Evolutionary conservation across 78 protist genomes (phyloP).

Genomic region (Protostelium mycophagum): DNA sequence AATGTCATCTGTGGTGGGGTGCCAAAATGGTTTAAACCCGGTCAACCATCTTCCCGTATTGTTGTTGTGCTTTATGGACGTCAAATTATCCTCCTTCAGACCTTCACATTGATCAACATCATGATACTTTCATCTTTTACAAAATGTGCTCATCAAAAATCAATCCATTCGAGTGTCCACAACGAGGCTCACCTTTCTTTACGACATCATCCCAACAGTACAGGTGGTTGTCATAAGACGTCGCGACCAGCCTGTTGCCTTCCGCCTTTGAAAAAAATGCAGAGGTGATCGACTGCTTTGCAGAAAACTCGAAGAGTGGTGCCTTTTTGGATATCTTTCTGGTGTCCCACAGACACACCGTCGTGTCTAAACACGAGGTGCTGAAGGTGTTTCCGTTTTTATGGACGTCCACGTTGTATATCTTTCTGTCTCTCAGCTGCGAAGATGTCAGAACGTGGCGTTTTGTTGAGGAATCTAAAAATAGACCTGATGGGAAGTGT

Average conservation of each 20-base stretch:
- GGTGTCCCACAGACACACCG: neutral
- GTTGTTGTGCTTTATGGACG: neutral
- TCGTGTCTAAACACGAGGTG: neutral
- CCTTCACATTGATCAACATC: neutral
- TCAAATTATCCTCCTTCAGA: neutral
- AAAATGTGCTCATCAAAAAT: too few relatives aligned
- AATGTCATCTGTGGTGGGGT: neutral
- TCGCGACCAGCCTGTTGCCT: neutral
- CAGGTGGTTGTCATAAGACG: neutral
- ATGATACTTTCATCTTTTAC: neutral
- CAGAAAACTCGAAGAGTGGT: neutral
- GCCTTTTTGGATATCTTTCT: neutral
- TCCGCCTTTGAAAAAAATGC: neutral
- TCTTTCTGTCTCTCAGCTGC: neutral
- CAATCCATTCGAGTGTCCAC: too few relatives aligned
- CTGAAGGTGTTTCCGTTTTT: neutral
- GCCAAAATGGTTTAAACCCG: neutral
- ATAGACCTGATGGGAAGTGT: neutral
- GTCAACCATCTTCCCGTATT: neutral
- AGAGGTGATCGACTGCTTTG: neutral
- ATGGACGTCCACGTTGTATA: neutral
- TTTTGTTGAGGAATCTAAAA: neutral
- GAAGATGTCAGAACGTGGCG: too few relatives aligned
- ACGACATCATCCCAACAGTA: neutral
- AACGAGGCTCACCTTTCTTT: neutral